Base-by-base conservation (phyloP, 805 yeast species). In the Ogataea populi-albae region DNA sequence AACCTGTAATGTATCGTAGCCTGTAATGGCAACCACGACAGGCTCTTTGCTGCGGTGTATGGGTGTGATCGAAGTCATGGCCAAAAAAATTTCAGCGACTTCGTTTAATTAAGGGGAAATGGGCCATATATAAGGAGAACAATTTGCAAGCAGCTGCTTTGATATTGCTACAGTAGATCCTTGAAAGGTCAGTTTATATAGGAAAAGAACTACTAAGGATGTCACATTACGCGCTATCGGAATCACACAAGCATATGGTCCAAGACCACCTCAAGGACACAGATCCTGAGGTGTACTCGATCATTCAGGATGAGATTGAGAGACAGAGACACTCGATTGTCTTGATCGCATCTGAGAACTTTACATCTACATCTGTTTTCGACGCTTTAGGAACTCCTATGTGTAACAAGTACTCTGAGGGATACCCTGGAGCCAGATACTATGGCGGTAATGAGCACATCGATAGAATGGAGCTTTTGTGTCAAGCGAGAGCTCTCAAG, bases 381-480 rank as follows among this genome's bases (percentile, higher is more conserved):
- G 98, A 93, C 58, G 86, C 95, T 22, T 79, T 91, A 56, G 98
- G 98, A 50, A 83, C 98, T 34, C 96, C 94, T 62, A 87, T 93
- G 96, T 86, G 86, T 64, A 93, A 93, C 79, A 93, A 93, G 73
- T 93, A 93, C 71, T 88, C 97, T 25, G 98, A 93, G 70, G 98
- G 98, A 46, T 91, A 93, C 70, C 98, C 98, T 42, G 98, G 98
- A 50, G 97, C 95, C 46, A 81, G 98, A 66, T 93, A 93, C 74
- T 93, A 93, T 64, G 98, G 98, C 65, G 98, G 98, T 63, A 93
- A 93, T 66, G 95, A 93, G 74, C 82, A 83, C 68, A 93, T 93
- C 49, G 98, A 93, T 71, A 80, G 85, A 65, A 87, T 89, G 61
- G 98, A 93, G 71, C 64, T 76, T 21, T 69, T 93, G 56, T 93